Percentiles rank a stretch among this genome's conserved stretches.
These are phyloP conservation scores for Cyclanthera cordifolia DNA, from an alignment of 306 rosid genomes.

Conservation along the genomic window DNA sequence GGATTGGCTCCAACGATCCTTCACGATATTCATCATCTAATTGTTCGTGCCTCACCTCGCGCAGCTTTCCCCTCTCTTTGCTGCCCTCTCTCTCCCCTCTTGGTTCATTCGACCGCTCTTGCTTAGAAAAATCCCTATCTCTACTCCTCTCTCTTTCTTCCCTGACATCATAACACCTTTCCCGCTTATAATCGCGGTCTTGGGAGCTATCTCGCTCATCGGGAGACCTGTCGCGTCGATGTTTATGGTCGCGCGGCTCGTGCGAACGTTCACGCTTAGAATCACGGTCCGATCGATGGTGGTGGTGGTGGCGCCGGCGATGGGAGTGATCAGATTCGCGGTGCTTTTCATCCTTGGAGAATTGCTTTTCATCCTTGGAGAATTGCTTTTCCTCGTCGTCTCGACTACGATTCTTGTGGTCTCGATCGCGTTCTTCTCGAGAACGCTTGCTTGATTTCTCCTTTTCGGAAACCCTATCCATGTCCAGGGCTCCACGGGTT, in stretches of 20 bases:
- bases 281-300: constrained; percentile 33
- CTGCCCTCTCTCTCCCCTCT: constrained; percentile 27
- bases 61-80: constrained; percentile 29
- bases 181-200: constrained; percentile 27
- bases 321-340: constrained; percentile 40
- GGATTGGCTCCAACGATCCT: constrained; percentile 9
- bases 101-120: constrained; percentile 15
- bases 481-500: constrained; percentile 33
- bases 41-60: constrained; percentile 22
- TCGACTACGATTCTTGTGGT: constrained; percentile 23
- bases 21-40: constrained; percentile 21
- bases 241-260: constrained; percentile 33
- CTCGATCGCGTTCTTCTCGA: constrained; percentile 37
- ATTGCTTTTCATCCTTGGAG: constrained; percentile 26
- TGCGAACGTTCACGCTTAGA: constrained; percentile 37
- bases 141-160: constrained; percentile 41
- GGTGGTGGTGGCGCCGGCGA: constrained; percentile 28
- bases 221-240: constrained; percentile 30
- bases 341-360: constrained; percentile 20
- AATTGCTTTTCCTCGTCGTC: constrained; percentile 30
- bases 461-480: constrained; percentile 44
- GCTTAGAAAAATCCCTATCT: constrained; percentile 14
- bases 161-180: constrained; percentile 29
- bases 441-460: constrained; percentile 45
- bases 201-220: constrained; percentile 19